Conservation (phyloP, 2,329 filamentous ascomycete genomes). For the Aspergillus clavatus region DNA sequence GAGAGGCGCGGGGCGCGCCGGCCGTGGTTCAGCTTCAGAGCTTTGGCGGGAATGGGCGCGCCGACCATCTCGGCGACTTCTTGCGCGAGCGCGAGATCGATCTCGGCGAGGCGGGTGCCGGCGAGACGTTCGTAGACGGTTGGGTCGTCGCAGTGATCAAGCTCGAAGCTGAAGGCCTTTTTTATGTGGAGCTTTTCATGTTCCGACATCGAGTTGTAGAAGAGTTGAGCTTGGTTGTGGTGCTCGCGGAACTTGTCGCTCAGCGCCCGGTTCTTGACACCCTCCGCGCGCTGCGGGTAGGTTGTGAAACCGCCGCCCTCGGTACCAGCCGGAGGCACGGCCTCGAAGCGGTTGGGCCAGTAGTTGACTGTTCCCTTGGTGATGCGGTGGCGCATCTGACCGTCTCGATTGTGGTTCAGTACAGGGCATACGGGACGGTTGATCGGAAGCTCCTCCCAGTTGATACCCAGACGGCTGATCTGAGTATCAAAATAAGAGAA, state of each 20-base stretch:
- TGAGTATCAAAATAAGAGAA: constrained; percentile 53
- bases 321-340: constrained; percentile 56
- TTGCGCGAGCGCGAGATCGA: constrained; percentile 65
- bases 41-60: constrained; percentile 54
- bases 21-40: constrained; percentile 59
- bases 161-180: constrained; percentile 24
- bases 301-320: constrained; percentile 66
- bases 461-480: constrained; percentile 64
- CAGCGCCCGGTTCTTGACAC: constrained; percentile 60
- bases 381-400: constrained; percentile 67
- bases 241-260: not conserved
- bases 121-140: constrained; percentile 71
- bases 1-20: constrained; percentile 58
- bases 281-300: constrained; percentile 33
- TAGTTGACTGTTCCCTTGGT: constrained; percentile 70
- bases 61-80: constrained; percentile 67
- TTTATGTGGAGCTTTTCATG: not conserved
- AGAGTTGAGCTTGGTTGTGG: not conserved
- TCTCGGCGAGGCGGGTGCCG: constrained; percentile 59
- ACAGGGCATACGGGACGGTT: constrained; percentile 71
- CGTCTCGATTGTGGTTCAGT: constrained; percentile 73
- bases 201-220: not conserved
- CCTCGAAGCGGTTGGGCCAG: constrained; percentile 68
- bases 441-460: constrained; percentile 73
- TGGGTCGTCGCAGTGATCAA: constrained; percentile 62